Evolutionary conservation across 305 asterid species (phyloP), one percentile per base, ranked within the genome.

Genomic region (Fraxinus floribunda): DNA sequence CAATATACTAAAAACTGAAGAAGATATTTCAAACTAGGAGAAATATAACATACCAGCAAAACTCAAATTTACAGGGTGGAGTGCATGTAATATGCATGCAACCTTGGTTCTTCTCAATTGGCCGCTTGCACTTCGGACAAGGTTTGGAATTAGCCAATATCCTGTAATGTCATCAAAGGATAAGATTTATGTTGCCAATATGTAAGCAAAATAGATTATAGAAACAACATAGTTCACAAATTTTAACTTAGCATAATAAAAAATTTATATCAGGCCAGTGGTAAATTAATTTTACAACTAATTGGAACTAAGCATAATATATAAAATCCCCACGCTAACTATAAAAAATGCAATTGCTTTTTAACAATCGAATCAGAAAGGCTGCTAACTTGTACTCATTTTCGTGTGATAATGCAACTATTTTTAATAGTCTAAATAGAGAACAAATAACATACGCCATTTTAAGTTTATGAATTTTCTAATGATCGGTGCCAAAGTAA

Each of bases 11-110:
- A 72, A 74, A 79, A 55, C 76, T 38, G 74, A 35, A 36, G 49
- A 29, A 36, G 7, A 7, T n/a, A 55, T 76, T 38, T 62, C 78
- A 82, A 46, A 81, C 71, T 38, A 86, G 46, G 83, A 80, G 74
- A 72, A 84, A 71, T 39, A 38, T 44, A 49, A 52, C 93, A 80
- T 91, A 93, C 98, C 98, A 94, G 94, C 98, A 94, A 85, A 94
- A 94, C 88, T 94, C 98, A 87, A 93, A 94, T 91, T 94, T 94
- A 86, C 98, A 94, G 71, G 97, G 98, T 75, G 97, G 97, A 46
- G 97, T 94, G 89, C 98, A 94, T 29, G 98, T 94, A 80, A 94
- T 93, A 85, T 94, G 98, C 98, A 93, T 94, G 92, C 98, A 93
- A 82, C 98, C 98, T 85, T 93, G 98, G 83, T 94, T 94, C 90